Evolutionary conservation across 805 yeast species (phyloP).

Genomic region (Yarrowia deformans): DNA sequence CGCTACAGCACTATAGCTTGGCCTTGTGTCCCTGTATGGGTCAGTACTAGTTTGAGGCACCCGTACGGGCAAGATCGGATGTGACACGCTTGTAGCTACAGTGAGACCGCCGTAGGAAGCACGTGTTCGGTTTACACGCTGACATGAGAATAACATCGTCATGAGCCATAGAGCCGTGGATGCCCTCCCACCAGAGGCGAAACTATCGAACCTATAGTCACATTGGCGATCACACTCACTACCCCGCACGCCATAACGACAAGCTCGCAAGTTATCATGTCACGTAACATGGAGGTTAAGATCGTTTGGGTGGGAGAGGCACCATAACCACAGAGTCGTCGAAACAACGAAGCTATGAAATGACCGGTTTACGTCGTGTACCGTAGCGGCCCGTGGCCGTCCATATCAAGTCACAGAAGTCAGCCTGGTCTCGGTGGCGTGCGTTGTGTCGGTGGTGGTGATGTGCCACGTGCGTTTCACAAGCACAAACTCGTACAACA

Average conservation of each 20-base stretch:
- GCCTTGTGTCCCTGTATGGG: not conserved
- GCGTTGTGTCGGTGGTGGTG: not conserved
- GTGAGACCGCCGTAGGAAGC: too few relatives aligned
- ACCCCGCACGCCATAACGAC: not conserved
- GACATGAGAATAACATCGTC: too few relatives aligned
- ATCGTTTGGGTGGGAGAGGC: not conserved
- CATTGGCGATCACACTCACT: too few relatives aligned
- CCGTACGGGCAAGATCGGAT: too few relatives aligned
- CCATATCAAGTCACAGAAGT: not conserved
- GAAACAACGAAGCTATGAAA: not conserved
- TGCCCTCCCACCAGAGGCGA: too few relatives aligned
- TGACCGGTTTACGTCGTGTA: not conserved
- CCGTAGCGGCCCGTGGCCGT: not conserved
- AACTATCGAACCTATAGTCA: too few relatives aligned
- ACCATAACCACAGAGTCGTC: conserved; percentile 1
- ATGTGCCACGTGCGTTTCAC: not conserved
- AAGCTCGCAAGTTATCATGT: not conserved
- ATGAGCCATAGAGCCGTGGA: too few relatives aligned
- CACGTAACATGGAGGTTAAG: conserved; percentile 5
- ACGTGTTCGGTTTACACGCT: too few relatives aligned
- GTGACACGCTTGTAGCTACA: too few relatives aligned
- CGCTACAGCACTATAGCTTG: not conserved
- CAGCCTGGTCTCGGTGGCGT: not conserved
- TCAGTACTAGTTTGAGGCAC: not conserved
- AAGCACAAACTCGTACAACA: not conserved